These are phyloP conservation scores for Carpinus viminea DNA, from an alignment of 306 rosid genomes.

Conservation along the genomic window DNA sequence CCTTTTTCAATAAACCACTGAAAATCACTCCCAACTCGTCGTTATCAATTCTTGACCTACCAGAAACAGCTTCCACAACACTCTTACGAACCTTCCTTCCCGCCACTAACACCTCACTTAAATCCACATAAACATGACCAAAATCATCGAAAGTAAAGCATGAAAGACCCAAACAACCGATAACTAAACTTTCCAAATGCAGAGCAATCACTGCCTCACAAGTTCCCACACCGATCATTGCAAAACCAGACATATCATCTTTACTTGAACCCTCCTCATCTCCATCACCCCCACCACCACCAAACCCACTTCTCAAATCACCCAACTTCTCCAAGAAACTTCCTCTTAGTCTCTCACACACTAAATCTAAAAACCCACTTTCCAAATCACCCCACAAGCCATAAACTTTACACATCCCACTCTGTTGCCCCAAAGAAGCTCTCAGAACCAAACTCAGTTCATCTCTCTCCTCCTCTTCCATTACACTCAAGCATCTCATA, in stretches of 20 bases:
- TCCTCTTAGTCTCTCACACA: constrained; percentile 45
- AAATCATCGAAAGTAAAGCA: constrained; percentile 65
- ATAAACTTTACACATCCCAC: constrained; percentile 51
- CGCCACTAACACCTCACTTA: constrained; percentile 55
- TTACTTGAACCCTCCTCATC: constrained; percentile 32
- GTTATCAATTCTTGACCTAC: constrained; percentile 9
- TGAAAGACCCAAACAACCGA: constrained; percentile 57
- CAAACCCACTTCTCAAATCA: constrained; percentile 38
- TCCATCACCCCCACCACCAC: constrained; percentile 23
- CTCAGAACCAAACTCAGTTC: constrained; percentile 59
- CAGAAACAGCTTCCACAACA: constrained; percentile 35
- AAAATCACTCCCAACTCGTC: constrained; percentile 34
- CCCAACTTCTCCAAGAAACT: constrained; percentile 41
- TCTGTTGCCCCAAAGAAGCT: constrained; percentile 47
- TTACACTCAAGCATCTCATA: constrained; percentile 62
- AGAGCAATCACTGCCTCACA: constrained; percentile 66
- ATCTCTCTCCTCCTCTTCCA: constrained; percentile 59
- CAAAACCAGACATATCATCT: constrained; percentile 45
- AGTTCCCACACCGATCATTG: constrained; percentile 47
- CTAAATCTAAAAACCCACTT: constrained; percentile 59
- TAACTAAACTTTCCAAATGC: constrained; percentile 58
- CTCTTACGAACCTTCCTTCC: constrained; percentile 49
- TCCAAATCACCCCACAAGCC: constrained; percentile 78
- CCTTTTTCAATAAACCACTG: constrained; percentile 35
- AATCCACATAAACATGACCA: constrained; percentile 58